Conservation (phyloP, 129 eudicot species). For the Flaveria robusta region DNA sequence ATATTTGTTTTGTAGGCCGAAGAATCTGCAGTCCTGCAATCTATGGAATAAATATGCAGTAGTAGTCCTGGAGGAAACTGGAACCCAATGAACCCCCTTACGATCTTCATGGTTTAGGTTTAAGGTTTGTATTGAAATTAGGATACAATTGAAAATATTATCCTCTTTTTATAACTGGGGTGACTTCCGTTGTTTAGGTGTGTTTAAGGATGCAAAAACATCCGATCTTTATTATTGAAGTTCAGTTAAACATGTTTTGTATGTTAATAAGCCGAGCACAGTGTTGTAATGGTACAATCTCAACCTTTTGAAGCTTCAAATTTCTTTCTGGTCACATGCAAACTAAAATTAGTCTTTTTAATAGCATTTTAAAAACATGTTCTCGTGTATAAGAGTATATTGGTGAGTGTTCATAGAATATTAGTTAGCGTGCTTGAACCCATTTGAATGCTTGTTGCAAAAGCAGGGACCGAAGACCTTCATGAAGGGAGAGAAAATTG, state of each 20-base stretch:
- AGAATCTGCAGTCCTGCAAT: background rate
- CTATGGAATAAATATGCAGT: conserved; percentile 32
- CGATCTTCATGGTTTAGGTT: conserved; percentile 16
- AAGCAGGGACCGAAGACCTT: no score
- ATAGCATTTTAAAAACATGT: background rate
- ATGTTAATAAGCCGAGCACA: conserved; percentile 39
- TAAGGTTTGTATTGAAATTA: conserved; percentile 32
- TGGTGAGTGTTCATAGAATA: no score
- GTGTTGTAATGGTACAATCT: conserved; percentile 20
- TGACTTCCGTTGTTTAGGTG: conserved; percentile 32
- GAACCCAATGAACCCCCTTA: background rate
- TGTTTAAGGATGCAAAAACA: conserved; percentile 36
- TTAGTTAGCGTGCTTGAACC: no score
- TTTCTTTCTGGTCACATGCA: background rate
- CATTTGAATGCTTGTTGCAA: no score
- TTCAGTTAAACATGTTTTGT: conserved; percentile 23
- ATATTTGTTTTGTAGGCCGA: conserved; percentile 28
- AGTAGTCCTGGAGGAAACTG: conserved; percentile 14
- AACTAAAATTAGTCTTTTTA: background rate
- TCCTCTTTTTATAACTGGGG: conserved; percentile 35
- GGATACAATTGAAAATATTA: conserved; percentile 24
- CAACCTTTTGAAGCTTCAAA: conserved; percentile 6
- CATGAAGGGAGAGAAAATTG: no score
- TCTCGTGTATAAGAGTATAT: background rate
- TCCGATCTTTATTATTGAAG: conserved; percentile 29